Conservation (phyloP, 2,329 filamentous ascomycete species). For the Fusarium buxicola region DNA sequence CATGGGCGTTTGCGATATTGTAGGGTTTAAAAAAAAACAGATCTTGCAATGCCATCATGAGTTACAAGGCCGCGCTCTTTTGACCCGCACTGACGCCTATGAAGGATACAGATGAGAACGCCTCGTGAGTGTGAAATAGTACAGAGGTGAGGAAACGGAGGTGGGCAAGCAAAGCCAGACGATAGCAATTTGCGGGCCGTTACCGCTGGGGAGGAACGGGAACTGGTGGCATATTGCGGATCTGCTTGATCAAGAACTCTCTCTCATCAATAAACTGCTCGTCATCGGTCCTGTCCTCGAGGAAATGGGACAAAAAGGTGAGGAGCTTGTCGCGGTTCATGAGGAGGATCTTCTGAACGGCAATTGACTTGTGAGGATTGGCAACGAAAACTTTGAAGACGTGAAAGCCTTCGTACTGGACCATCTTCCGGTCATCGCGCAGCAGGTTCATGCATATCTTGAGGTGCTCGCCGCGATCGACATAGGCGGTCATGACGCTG, state of each 20-base stretch:
- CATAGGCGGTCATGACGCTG: conserved; percentile 97
- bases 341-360: conserved; percentile 93
- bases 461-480: conserved; percentile 93
- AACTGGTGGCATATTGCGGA: conserved; percentile 73
- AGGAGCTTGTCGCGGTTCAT: conserved; percentile 95
- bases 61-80: conserved; percentile 22
- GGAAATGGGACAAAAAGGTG: conserved; percentile 88
- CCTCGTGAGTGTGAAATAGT: conserved; percentile 24
- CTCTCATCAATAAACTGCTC: conserved; percentile 99
- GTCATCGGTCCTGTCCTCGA: conserved; percentile 95
- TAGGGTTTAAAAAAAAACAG: conserved; percentile 20
- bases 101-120: conserved; percentile 22
- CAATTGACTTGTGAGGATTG: conserved; percentile 97
- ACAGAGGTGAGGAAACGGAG: conserved; percentile 11
- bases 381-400: conserved; percentile 99
- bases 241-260: conserved; percentile 96
- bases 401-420: conserved; percentile 99
- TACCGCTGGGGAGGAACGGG: conserved; percentile 65
- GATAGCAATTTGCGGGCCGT: conserved; percentile 5
- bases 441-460: conserved; percentile 99
- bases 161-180: neutral
- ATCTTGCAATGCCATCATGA: conserved; percentile 27
- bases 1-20: conserved; percentile 22
- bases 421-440: conserved; percentile 96
- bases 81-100: conserved; percentile 19